Base-by-base conservation (phyloP, 345 rosid genomes). In the Raphanus raphanistrum region DNA sequence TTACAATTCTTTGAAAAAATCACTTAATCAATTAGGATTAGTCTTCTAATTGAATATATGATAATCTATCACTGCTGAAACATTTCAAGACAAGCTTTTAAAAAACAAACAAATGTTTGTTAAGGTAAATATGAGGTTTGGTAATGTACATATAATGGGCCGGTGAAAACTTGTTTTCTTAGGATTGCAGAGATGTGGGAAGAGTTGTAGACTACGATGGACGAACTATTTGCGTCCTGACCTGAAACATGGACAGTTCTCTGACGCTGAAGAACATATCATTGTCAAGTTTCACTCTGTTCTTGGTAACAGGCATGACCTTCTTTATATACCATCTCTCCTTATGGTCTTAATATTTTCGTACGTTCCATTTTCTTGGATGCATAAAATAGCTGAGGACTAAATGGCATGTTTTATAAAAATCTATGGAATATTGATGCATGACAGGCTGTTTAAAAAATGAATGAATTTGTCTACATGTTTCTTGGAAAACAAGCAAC, bases 151-250 rank as follows among this genome's bases (percentile, higher is more conserved):
- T 21, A 48, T 26, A 50, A 74, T 63, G 31, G 25, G 12, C 38
- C 4, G 17, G 50, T 13, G 11, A n/a, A 72, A n/a, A 3, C 17
- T 73, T 57, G 32, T 50, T 66, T 0, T 65, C 1, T 12, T 68
- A 95, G 97, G 98, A 57, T 88, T 91, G 73, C 98, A 88, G 76
- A 82, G 97, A 86, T 92, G 97, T 55, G 98, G 99, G 50, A 95
- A 95, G 80, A 92, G 99, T 66, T 95, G 97, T 55, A 80, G 98
- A 70, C 86, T 92, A 65, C 81, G 97, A 15, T 92, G 97, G 97
- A 87, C 99, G 0, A 95, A 92, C 71, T 95, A 95, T 78, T 90
- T 92, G 38, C 93, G 93, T 29, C 99, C 96, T 0, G 98, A 95
- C 80, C 86, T 95, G 21, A 91, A 90, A 81, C 98, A 86, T 2